Evolutionary conservation across 2,329 filamentous ascomycete genomes (phyloP), one percentile per base, ranked within the genome.

Genomic region (Colletotrichum cordylinicola): DNA sequence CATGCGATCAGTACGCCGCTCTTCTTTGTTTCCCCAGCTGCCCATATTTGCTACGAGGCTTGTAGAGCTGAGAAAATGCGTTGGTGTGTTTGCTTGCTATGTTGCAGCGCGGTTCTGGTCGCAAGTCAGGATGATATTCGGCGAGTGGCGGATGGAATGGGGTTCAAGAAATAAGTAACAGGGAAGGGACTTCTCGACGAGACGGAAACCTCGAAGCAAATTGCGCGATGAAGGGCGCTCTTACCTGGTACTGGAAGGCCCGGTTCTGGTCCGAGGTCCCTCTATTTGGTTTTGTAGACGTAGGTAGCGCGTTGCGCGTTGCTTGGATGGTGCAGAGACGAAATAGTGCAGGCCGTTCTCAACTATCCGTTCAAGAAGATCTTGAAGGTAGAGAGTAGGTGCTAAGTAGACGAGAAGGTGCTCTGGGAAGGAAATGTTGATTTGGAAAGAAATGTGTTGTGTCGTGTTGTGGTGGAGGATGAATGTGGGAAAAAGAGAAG

Each of bases 1-100:
- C 73, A 75, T 75, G 55, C 64, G 52, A 13, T 73, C 70, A 9
- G 55, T 33, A 27, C 70, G 64, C 15, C 73, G 70, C 27, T 62
- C 35, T 15, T 31, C 58, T 10, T 21, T 15, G 21, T n/a, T 52
- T 16, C 72, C 73, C 73, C 73, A 75, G 8, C 24, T 35, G 35
- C 73, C 69, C 73, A 75, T 75, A 4, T 55, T 39, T 21, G 43
- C 4, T 31, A 35, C 13, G 31, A 48, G 31, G 12, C 13, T 48
- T 58, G 29, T 67, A 16, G 31, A 62, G 18, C 15, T 12, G 21
- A 16, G 35, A 43, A n/a, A 8, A 27, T 39, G 8, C 24, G 33
- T 21, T 64, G 4, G 18, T 39, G 29, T 24, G 15, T 2, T n/a
- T 24, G 61, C 33, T 64, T 39, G 33, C 61, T 43, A 43, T 64